These are phyloP conservation scores for Aureobasidium sp. DNA, from an alignment of 2,329 filamentous ascomycete species.

Conservation along the genomic window DNA sequence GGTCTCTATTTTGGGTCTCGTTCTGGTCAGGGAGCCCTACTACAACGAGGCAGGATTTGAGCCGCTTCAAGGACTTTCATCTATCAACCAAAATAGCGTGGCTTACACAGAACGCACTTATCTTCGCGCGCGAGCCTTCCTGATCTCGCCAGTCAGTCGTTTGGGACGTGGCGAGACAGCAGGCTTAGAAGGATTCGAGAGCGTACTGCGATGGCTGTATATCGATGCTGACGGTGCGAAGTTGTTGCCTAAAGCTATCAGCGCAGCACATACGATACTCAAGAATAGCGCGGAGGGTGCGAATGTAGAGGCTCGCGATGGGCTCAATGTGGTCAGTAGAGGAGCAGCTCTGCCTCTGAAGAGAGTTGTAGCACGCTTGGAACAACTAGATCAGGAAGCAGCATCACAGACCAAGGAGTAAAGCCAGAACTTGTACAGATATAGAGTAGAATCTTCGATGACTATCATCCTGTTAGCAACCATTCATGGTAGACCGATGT, in stretches of 20 bases:
- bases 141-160: slow-evolving; percentile 22
- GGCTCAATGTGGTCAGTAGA: slow-evolving; percentile 40
- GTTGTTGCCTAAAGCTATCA: slow-evolving; percentile 39
- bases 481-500: neutral
- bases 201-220: slow-evolving; percentile 50
- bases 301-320: slow-evolving; percentile 32
- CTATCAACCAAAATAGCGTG: slow-evolving; percentile 39
- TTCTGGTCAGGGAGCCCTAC: slow-evolving; percentile 53
- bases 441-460: neutral
- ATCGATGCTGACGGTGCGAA: slow-evolving; percentile 27
- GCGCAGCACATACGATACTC: slow-evolving; percentile 36
- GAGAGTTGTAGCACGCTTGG: slow-evolving; percentile 12
- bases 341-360: slow-evolving; percentile 34
- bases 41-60: slow-evolving; percentile 60
- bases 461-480: neutral
- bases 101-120: slow-evolving; percentile 50
- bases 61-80: slow-evolving; percentile 35
- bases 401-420: neutral
- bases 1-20: slow-evolving; percentile 50
- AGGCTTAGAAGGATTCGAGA: slow-evolving; percentile 38
- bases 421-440: neutral
- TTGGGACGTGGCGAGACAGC: neutral
- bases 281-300: slow-evolving; percentile 30
- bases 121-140: slow-evolving; percentile 46
- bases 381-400: neutral